phyloP scores from a whole-genome alignment of 2,329 filamentous ascomycete genomes.

The Alternaria sp. region DNA sequence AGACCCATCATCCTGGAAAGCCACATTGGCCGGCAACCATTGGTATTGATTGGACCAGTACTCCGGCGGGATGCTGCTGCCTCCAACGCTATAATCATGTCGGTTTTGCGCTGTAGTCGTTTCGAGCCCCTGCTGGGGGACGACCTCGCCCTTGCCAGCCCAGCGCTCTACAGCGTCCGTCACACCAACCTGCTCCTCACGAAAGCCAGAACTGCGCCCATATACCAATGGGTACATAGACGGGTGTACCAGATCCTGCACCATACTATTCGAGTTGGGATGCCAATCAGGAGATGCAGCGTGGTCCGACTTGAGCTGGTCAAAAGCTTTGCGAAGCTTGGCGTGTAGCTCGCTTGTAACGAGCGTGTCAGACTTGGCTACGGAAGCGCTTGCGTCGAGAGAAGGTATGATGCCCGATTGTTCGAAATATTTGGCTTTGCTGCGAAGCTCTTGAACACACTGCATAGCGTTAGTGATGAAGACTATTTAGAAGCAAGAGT shows the following conservation, averaged over 20 bases:
- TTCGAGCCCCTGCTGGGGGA: neutral
- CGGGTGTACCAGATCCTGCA: slow-evolving; percentile 69
- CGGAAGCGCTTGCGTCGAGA: slow-evolving; percentile 53
- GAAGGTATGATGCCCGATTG: slow-evolving; percentile 52
- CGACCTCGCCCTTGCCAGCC: slow-evolving; percentile 39
- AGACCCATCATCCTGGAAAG: slow-evolving; percentile 44
- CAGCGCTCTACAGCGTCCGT: slow-evolving; percentile 34
- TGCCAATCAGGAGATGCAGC: slow-evolving; percentile 60
- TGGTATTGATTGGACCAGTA: slow-evolving; percentile 45
- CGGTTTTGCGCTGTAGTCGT: neutral
- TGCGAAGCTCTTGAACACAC: slow-evolving; percentile 54
- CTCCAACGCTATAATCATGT: slow-evolving; percentile 5
- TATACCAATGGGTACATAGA: slow-evolving; percentile 68
- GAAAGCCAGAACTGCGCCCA: slow-evolving; percentile 55
- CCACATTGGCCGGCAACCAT: slow-evolving; percentile 60
- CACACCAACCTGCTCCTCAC: slow-evolving; percentile 35
- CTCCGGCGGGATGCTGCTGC: slow-evolving; percentile 12
- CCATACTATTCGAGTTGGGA: slow-evolving; percentile 62
- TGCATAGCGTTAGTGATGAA: neutral
- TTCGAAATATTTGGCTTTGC: slow-evolving; percentile 58
- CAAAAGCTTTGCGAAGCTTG: slow-evolving; percentile 54
- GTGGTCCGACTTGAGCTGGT: slow-evolving; percentile 57
- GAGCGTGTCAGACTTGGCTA: slow-evolving; percentile 62
- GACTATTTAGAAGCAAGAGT: neutral
- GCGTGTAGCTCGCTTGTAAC: slow-evolving; percentile 50